Base-by-base conservation (phyloP, 768 basidiomycete species). In the Boletus reticulatus region DNA sequence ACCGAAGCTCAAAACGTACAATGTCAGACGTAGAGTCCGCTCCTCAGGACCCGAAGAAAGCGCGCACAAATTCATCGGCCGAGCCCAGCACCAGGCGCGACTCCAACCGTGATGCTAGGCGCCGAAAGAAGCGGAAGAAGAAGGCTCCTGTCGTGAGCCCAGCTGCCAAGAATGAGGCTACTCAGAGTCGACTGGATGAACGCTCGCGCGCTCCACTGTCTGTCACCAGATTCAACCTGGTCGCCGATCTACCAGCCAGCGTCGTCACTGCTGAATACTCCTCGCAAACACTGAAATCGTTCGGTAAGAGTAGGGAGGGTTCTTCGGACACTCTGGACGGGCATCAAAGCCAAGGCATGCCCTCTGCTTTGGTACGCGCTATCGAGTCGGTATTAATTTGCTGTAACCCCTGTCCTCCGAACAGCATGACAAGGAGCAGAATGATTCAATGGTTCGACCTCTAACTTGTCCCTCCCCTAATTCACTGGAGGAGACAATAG, bases 61-160 rank as follows among this genome's bases (percentile, higher is more conserved):
- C 46, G 4, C 68, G 67, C 56, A 61, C 53, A 53, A 54, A 62
- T 56, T 43, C 64, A 3, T 56, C 62, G 9, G 27, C 49, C 34
- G 63, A 62, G 38, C 56, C 67, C 12, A 45, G 29, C 36, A 19
- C 46, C 19, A 58, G 55, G 37, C 65, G 55, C 6, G 67, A 66
- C 42, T 49, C 63, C 20, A 58, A 47, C 49, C 57, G 69, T 24
- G 69, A 70, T 27, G 24, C 52, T 5, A 73, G 57, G 46, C 70
- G 64, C 36, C 58, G 70, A 8, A 72, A 39, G 54, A 72, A 31
- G 57, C 70, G 41, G 57, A 71, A 62, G 46, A 71, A 63, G 60
- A 71, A 71, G 54, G 50, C 56, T 0, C 62, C 70, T 0, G 50
- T 71, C 22, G 70, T 72, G 17, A 48, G 4, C 12, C 13, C 24